Evolutionary conservation across 2,329 filamentous ascomycete species (phyloP).

Genomic region (Parasarocladium wereldwijsianum): DNA sequence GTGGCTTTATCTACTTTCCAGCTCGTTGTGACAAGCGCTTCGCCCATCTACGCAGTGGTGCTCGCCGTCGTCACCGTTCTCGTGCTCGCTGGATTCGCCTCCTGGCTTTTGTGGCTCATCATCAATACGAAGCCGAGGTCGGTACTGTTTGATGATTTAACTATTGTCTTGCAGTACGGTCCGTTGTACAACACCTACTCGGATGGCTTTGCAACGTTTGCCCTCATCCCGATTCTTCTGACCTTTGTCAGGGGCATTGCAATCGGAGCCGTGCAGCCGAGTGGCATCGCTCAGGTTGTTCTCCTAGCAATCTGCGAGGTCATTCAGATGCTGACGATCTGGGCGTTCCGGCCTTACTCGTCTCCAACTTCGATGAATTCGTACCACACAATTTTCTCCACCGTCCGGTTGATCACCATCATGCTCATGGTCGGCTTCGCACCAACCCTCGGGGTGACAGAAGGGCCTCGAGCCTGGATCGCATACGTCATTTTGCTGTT

Average conservation of each 20-base stretch:
- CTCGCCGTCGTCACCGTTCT: constrained; percentile 63
- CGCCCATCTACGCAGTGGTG: constrained; percentile 56
- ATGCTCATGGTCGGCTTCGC: constrained; percentile 73
- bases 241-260: constrained; percentile 78
- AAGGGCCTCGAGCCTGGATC: constrained; percentile 82
- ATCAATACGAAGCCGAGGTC: constrained; percentile 68
- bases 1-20: constrained; percentile 84
- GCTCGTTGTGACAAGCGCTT: constrained; percentile 57
- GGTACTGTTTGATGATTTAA: constrained; percentile 83
- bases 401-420: constrained; percentile 60
- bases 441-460: constrained; percentile 63
- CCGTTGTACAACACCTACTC: constrained; percentile 96
- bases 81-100: constrained; percentile 55
- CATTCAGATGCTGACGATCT: constrained; percentile 70
- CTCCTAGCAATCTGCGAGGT: constrained; percentile 90
- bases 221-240: constrained; percentile 71
- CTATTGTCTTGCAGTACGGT: constrained; percentile 78
- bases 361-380: constrained; percentile 93
- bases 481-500: constrained; percentile 82
- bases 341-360: constrained; percentile 83
- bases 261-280: constrained; percentile 83
- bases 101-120: constrained; percentile 71
- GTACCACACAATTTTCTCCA: constrained; percentile 76
- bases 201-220: constrained; percentile 82
- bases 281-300: constrained; percentile 84